Base-by-base conservation (phyloP, 768 basidiomycete genomes). In the Mycena alexandri region DNA sequence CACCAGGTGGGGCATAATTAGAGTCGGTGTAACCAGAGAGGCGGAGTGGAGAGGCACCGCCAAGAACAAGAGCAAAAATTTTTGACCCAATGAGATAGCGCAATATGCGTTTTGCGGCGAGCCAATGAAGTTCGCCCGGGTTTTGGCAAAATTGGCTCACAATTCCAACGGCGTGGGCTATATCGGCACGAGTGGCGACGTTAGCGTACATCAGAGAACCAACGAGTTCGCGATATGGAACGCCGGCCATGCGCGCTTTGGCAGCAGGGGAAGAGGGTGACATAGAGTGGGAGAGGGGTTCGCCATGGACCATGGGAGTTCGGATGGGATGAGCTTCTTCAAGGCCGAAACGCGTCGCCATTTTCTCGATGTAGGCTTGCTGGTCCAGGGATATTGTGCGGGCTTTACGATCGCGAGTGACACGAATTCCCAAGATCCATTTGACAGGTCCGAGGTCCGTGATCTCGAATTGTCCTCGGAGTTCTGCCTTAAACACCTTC, bases 1-100 rank as follows among this genome's bases (percentile, higher is more conserved):
- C 53, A 24, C 29, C 36, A n/a, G 43, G 57, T 11, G 57, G 46
- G 2, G 46, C 38, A 33, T 61, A 71, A 7, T 43, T 54, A 34
- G 70, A 41, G 17, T 57, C 62, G 11, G 60, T 14, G 47, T 44
- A 61, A 4, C 42, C 60, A 9, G 16, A 17, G 19, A 61, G 22
- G 25, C 51, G n/a, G 21, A 21, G n/a, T 10, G 38, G 41, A 8
- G 43, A 46, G 17, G 3, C 5, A 4, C 36, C 53, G 9, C 56
- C 56, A 14, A 58, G 44, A 13, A 46, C n/a, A 9, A 58, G 43
- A 6, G 56, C 21, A 17, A n/a, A 58, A 5, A 24, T 24, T 8
- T 48, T 43, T 14, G 79, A 76, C 14, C 79, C 78, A 48, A 74
- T 74, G 61, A 80, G 65, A 59, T 79, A 80, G 6, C 72, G 59